These are phyloP conservation scores for Rhizopogon roseolus DNA, from an alignment of 768 basidiomycete species.

Conservation along the genomic window DNA sequence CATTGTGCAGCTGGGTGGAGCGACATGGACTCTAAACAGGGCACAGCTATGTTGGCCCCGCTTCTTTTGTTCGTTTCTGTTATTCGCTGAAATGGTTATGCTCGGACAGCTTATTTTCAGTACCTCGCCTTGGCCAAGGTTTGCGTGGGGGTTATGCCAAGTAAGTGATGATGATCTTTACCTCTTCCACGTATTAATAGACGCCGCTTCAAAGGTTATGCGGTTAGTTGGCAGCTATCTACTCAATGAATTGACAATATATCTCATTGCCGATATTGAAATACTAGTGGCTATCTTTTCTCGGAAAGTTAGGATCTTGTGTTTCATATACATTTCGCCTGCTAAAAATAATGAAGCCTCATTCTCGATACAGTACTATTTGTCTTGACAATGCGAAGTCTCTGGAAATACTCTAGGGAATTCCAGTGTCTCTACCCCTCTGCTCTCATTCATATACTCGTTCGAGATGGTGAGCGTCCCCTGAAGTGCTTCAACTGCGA, in stretches of 20 bases:
- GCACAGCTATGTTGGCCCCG: no score
- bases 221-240: not conserved
- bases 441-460: slow-evolving; percentile 11
- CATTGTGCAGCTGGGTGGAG: no score
- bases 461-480: slow-evolving; percentile 18
- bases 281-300: slow-evolving; percentile 2
- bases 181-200: not conserved
- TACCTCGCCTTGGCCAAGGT: slow-evolving; percentile 10
- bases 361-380: slow-evolving; percentile 11
- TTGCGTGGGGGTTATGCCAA: slow-evolving; percentile 3
- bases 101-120: not conserved
- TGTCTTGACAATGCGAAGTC: not conserved
- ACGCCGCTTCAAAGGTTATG: not conserved
- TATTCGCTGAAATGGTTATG: not conserved
- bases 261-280: not conserved
- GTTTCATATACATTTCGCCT: no score
- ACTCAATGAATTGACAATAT: not conserved
- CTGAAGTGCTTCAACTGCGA: not conserved
- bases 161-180: slow-evolving; percentile 6
- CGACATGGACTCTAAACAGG: no score
- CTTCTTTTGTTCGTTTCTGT: not conserved
- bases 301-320: slow-evolving; percentile 2
- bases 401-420: not conserved
- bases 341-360: slow-evolving; percentile 7
- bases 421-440: not conserved